Evolutionary conservation across 441 rosid species (phyloP).

Genomic region (Gossypium trilobum): DNA sequence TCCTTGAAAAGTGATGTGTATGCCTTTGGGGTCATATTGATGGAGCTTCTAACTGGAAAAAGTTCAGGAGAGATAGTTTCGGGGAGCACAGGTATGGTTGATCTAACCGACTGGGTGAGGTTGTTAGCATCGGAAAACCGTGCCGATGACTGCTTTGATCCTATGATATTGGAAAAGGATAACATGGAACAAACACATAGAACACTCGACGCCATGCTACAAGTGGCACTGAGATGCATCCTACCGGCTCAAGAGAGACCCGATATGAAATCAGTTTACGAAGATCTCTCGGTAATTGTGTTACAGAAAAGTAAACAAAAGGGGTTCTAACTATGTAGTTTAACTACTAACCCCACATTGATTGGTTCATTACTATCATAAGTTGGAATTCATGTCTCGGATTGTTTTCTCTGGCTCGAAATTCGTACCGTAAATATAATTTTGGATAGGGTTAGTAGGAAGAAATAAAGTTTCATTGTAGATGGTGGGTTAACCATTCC

Average conservation of each 20-base stretch:
- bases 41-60: slow-evolving; percentile 55
- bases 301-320: slow-evolving; percentile 20
- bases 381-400: background rate
- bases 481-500: background rate
- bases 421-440: slow-evolving; percentile 7
- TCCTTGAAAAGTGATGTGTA: slow-evolving; percentile 65
- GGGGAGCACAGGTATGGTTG: slow-evolving; percentile 43
- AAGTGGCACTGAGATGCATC: slow-evolving; percentile 60
- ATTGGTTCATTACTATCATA: slow-evolving; percentile 11
- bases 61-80: slow-evolving; percentile 47
- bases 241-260: slow-evolving; percentile 76
- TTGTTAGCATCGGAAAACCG: slow-evolving; percentile 38
- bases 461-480: slow-evolving; percentile 6
- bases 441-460: background rate
- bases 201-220: slow-evolving; percentile 42
- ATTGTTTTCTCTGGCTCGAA: background rate
- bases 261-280: slow-evolving; percentile 54
- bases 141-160: slow-evolving; percentile 43
- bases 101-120: slow-evolving; percentile 59
- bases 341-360: slow-evolving; percentile 20
- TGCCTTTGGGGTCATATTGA: slow-evolving; percentile 52
- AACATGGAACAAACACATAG: slow-evolving; percentile 23
- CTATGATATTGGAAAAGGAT: slow-evolving; percentile 23
- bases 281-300: slow-evolving; percentile 39
- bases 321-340: slow-evolving; percentile 7